Conservation (phyloP, 176 grass and related monocot species). For the Eleusine coracana region DNA sequence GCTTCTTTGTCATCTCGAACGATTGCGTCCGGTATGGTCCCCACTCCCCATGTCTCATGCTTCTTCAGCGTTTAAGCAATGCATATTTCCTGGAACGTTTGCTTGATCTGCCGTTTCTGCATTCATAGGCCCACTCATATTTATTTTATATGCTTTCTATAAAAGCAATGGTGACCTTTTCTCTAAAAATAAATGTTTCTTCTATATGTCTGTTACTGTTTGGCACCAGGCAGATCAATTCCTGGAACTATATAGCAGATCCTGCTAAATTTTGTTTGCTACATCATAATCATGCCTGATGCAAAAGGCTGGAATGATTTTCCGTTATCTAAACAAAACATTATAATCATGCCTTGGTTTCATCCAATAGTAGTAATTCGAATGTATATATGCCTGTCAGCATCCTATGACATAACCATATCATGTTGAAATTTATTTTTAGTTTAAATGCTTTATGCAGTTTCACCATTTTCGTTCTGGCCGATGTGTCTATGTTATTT, state of each 20-base stretch:
- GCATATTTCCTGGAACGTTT: neutral
- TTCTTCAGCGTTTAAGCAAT: neutral
- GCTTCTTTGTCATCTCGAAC: neutral
- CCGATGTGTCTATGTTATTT: neutral
- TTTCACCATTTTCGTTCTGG: neutral
- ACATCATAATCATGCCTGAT: neutral
- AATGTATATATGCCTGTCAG: neutral
- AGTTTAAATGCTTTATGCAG: neutral
- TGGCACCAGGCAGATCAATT: neutral
- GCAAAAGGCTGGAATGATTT: neutral
- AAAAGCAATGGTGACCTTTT: too few species aligned
- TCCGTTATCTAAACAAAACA: neutral
- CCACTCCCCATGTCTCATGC: neutral
- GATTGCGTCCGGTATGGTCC: slow-evolving; percentile 29
- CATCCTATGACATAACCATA: neutral
- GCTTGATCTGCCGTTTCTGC: neutral
- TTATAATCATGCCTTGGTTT: neutral
- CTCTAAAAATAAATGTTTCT: neutral
- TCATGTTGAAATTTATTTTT: slow-evolving; percentile 1
- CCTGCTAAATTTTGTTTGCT: neutral
- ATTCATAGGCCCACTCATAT: neutral
- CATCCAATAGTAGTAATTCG: neutral
- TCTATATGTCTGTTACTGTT: neutral
- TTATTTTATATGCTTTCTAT: too few species aligned
- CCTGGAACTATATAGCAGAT: neutral